A percentile compares a stretch with the other conserved stretches of the same genome.
Evolutionary conservation across 257 asterid species (phyloP).

Genomic region (Nyctanthes arbortristis): DNA sequence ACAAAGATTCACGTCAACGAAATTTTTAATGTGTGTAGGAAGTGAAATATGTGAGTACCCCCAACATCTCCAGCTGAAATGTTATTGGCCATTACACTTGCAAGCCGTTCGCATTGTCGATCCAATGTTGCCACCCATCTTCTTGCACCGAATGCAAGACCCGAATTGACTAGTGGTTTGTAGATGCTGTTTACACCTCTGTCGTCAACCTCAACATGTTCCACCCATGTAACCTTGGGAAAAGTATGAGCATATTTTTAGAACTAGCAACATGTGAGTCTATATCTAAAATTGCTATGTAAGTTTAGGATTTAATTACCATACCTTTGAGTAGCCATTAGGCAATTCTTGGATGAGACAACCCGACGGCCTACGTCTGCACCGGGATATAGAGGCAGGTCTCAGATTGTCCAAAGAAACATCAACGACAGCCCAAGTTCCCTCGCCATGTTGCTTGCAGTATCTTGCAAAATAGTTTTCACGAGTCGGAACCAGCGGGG

Average conservation of each 20-base stretch:
- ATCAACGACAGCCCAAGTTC: slow-evolving; percentile 62
- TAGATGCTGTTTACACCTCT: slow-evolving; percentile 44
- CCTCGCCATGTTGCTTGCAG: slow-evolving; percentile 49
- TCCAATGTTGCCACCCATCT: slow-evolving; percentile 55
- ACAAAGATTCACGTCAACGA: too few species aligned
- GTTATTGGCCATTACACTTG: slow-evolving; percentile 45
- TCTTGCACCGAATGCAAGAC: slow-evolving; percentile 55
- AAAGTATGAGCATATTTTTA: too few species aligned
- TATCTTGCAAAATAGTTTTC: slow-evolving; percentile 53
- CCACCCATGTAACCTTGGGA: slow-evolving; percentile 53
- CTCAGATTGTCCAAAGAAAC: slow-evolving; percentile 55
- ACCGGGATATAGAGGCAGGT: slow-evolving; percentile 33
- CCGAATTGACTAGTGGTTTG: slow-evolving; percentile 43
- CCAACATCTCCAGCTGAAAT: slow-evolving; percentile 51
- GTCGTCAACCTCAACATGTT: slow-evolving; percentile 56
- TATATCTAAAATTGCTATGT: too few species aligned
- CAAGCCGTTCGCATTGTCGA: slow-evolving; percentile 58
- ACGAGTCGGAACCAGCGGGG: slow-evolving; percentile 57
- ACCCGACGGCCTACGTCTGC: slow-evolving; percentile 62
- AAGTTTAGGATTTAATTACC: too few species aligned
- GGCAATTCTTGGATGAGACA: slow-evolving; percentile 62
- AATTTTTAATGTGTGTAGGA: too few species aligned
- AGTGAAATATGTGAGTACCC: slow-evolving; percentile 21
- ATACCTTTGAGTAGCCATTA: slow-evolving; percentile 62
- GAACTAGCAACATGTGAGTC: too few species aligned